phyloP scores from a whole-genome alignment of 108 stramenopile genomes.

The Fragilaria radians region DNA sequence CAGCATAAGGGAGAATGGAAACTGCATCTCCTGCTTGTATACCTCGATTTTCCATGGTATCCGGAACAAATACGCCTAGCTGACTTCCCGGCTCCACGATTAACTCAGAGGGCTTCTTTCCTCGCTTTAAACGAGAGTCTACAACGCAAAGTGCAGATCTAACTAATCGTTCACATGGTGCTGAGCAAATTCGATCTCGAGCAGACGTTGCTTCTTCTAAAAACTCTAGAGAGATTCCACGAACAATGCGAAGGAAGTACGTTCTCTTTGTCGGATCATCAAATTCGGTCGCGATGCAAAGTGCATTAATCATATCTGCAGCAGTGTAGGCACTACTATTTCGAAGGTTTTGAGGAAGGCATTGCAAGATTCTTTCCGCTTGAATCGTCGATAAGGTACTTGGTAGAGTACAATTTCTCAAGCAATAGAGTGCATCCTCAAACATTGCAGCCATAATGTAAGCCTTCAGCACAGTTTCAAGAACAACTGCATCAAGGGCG shows the following conservation, averaged over 20 bases:
- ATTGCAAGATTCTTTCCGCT: conserved; percentile 71
- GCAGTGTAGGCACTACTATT: conserved; percentile 79
- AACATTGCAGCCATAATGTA: conserved; percentile 89
- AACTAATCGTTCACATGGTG: conserved; percentile 83
- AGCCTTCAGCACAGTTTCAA: conserved; percentile 88
- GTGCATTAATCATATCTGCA: conserved; percentile 86
- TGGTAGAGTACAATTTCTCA: conserved; percentile 73
- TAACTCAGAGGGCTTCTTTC: conserved; percentile 78
- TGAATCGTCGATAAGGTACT: conserved; percentile 63
- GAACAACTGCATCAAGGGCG: conserved; percentile 61
- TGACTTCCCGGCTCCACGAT: conserved; percentile 82
- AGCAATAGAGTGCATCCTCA: conserved; percentile 85
- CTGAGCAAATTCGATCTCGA: conserved; percentile 86
- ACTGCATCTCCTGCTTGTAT: conserved; percentile 91
- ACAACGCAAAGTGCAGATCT: conserved; percentile 83
- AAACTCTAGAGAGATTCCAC: conserved; percentile 86
- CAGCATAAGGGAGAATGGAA: conserved; percentile 82
- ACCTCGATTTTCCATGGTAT: conserved; percentile 81
- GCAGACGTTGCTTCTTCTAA: conserved; percentile 87
- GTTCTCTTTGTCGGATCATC: conserved; percentile 75
- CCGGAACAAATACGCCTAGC: conserved; percentile 86
- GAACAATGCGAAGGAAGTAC: conserved; percentile 84
- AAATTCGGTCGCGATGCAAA: conserved; percentile 89
- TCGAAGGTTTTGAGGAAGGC: conserved; percentile 83
- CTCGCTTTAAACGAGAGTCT: conserved; percentile 70